Conservation (phyloP, 2,329 filamentous ascomycete species). For the Diaporthe citrichinensis region DNA sequence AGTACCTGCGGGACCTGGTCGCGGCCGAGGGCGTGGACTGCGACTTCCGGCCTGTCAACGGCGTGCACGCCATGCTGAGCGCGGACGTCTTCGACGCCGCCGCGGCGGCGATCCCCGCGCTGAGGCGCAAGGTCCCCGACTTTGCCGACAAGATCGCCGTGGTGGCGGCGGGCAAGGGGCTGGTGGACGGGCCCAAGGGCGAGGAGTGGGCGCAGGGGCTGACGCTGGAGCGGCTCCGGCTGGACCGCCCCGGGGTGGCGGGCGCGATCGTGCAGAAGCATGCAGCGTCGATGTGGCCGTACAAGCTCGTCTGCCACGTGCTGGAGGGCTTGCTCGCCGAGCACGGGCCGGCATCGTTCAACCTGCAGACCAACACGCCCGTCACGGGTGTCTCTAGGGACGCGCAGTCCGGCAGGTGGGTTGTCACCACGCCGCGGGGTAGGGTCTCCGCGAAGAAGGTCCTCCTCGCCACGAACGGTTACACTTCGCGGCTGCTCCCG, state of each 20-base stretch:
- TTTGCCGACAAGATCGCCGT: slow-evolving; percentile 66
- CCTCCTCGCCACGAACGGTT: slow-evolving; percentile 86
- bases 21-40: slow-evolving; percentile 72
- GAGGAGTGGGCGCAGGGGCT: slow-evolving; percentile 46
- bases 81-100: slow-evolving; percentile 67
- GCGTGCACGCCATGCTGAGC: slow-evolving; percentile 75
- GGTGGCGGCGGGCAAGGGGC: slow-evolving; percentile 41
- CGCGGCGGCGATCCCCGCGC: slow-evolving; percentile 61
- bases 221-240: slow-evolving; percentile 65
- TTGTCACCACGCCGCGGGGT: slow-evolving; percentile 78
- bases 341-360: slow-evolving; percentile 64
- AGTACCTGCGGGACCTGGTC: slow-evolving; percentile 71
- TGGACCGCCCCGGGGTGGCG: slow-evolving; percentile 62
- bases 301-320: slow-evolving; percentile 83
- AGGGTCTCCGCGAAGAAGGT: slow-evolving; percentile 73
- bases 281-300: slow-evolving; percentile 84
- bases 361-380: slow-evolving; percentile 82
- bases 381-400: slow-evolving; percentile 61
- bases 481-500: slow-evolving; percentile 83
- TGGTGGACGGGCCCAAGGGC: slow-evolving; percentile 40
- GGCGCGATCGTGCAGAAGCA: slow-evolving; percentile 76
- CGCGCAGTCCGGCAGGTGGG: slow-evolving; percentile 60
- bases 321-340: slow-evolving; percentile 69
- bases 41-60: slow-evolving; percentile 75
- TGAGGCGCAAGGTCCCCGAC: slow-evolving; percentile 68